phyloP scores from a whole-genome alignment of 768 basidiomycete species.

The Rhodotorula taiwanensis region DNA sequence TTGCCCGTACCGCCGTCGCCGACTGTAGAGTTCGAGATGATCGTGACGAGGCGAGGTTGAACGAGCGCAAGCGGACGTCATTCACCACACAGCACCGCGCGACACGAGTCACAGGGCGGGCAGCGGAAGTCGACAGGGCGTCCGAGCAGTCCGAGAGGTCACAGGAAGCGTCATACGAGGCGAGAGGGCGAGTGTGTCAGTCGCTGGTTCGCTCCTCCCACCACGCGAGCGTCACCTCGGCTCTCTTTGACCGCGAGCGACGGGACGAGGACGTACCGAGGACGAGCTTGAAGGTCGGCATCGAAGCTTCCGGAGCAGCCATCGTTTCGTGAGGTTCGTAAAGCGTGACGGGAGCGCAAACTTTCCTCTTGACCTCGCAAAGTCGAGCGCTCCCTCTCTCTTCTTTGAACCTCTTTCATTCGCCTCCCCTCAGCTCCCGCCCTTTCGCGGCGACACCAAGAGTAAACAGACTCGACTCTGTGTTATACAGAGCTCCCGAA shows the following conservation, averaged over 20 bases:
- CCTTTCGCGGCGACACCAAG: slow-evolving; percentile 52
- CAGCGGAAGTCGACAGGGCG: slow-evolving; percentile 19
- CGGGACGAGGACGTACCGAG: slow-evolving; percentile 60
- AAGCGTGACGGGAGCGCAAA: too few relatives aligned
- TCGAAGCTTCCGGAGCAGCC: slow-evolving; percentile 35
- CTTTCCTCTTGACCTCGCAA: background rate
- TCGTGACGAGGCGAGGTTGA: slow-evolving; percentile 17
- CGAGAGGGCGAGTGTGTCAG: too few relatives aligned
- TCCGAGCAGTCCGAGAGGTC: too few relatives aligned
- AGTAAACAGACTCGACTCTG: too few relatives aligned
- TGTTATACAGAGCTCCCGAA: too few relatives aligned
- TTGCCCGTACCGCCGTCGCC: slow-evolving; percentile 93
- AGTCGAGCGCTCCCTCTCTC: background rate
- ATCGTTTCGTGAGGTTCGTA: slow-evolving; percentile 3
- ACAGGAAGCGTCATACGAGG: too few relatives aligned
- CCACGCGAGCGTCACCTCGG: background rate
- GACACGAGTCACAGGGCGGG: too few relatives aligned
- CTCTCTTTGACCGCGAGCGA: background rate
- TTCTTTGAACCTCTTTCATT: too few relatives aligned
- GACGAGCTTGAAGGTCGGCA: slow-evolving; percentile 98
- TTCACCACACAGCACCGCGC: slow-evolving; percentile 5
- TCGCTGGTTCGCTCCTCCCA: slow-evolving; percentile 2
- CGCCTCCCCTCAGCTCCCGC: too few relatives aligned
- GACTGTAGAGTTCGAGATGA: slow-evolving; percentile 50
- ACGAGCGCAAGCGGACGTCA: slow-evolving; percentile 36